A percentile compares a stretch with the other conserved stretches of the same genome.
phyloP scores from a whole-genome alignment of 202 grass and related monocot genomes.

The Panicum hallii region DNA sequence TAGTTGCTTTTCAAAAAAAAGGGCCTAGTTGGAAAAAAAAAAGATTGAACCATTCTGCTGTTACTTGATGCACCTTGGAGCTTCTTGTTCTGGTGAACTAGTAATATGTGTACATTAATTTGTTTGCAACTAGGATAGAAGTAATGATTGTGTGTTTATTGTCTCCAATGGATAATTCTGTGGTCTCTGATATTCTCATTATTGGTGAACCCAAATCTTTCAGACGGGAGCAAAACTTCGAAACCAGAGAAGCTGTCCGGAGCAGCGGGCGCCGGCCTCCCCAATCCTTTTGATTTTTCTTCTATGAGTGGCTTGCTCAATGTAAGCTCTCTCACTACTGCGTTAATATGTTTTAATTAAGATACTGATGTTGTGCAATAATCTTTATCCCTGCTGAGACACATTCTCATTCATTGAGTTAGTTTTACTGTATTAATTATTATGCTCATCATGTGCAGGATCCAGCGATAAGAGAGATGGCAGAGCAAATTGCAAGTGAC shows the following conservation, averaged over 20 bases:
- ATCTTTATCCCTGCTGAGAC: background rate
- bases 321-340: conserved; percentile 46
- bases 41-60: background rate
- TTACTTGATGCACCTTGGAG: background rate
- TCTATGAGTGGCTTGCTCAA: conserved; percentile 72
- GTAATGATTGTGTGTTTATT: background rate
- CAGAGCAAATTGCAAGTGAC: conserved; percentile 77
- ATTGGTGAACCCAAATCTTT: conserved; percentile 29
- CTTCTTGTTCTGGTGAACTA: background rate
- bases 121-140: background rate
- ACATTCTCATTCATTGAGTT: background rate
- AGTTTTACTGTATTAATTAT: conserved; percentile 18
- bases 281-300: conserved; percentile 82
- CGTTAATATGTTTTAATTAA: conserved; percentile 35
- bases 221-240: conserved; percentile 62
- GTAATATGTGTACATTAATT: background rate
- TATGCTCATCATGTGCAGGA: conserved; percentile 61
- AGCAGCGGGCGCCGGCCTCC: conserved; percentile 44
- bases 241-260: conserved; percentile 62
- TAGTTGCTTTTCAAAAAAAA: background rate
- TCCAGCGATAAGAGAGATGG: conserved; percentile 93
- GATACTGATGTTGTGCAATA: background rate
- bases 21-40: background rate
- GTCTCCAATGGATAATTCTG: background rate
- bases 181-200: conserved; percentile 12